phyloP scores from a whole-genome alignment of 371 early-diverging fungal species.

The Mortierella sp. region DNA sequence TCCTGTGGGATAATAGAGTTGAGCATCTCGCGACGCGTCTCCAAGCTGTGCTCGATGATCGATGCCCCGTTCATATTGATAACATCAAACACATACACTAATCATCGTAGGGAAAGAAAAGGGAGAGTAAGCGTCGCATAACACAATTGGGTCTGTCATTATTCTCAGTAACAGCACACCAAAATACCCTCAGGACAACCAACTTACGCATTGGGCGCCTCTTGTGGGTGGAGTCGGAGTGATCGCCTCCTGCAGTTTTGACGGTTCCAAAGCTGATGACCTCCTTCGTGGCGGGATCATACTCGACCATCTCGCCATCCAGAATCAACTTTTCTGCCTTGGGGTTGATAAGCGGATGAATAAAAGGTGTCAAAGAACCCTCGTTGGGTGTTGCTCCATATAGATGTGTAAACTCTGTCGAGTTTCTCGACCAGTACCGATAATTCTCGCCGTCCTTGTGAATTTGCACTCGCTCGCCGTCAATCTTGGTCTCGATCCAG shows the following conservation, averaged over 20 bases:
- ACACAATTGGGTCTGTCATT: neutral
- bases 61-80: constrained; percentile 73
- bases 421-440: constrained; percentile 73
- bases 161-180: neutral
- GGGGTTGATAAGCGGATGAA: constrained; percentile 61
- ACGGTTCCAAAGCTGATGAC: constrained; percentile 81
- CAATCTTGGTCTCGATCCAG: constrained; percentile 86
- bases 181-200: neutral
- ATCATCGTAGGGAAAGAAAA: neutral
- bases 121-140: neutral
- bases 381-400: constrained; percentile 68
- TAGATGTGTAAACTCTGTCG: constrained; percentile 75
- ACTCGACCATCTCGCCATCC: constrained; percentile 86
- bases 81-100: constrained; percentile 82
- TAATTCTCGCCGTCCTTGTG: constrained; percentile 71
- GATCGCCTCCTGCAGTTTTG: constrained; percentile 75
- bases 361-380: constrained; percentile 66
- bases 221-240: constrained; percentile 56
- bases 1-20: constrained; percentile 64
- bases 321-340: constrained; percentile 65
- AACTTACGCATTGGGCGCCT: constrained; percentile 69
- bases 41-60: constrained; percentile 67
- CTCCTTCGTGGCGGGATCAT: constrained; percentile 67
- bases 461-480: constrained; percentile 84
- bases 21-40: constrained; percentile 66